Percentiles rank a stretch among this genome's conserved stretches.
Conservation (phyloP, 2,329 filamentous ascomycete genomes). For the Aspergillus versicolor region DNA sequence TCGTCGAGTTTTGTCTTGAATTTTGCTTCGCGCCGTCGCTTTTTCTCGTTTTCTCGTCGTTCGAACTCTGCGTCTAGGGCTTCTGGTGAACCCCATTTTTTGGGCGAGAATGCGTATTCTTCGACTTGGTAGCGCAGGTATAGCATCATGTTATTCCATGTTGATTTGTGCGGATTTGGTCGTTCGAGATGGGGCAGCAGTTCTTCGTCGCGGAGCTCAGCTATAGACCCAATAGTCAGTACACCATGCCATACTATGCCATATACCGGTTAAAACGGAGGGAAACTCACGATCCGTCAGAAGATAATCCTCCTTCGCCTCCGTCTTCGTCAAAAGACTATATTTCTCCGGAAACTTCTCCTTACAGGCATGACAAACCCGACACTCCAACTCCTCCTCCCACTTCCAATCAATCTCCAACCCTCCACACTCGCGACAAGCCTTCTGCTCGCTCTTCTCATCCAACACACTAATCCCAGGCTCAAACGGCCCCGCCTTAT, state of each 20-base stretch:
- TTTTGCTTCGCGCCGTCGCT: conserved; percentile 82
- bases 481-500: conserved; percentile 81
- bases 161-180: conserved; percentile 92
- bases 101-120: conserved; percentile 77
- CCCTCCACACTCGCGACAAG: conserved; percentile 78
- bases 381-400: conserved; percentile 77
- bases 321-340: conserved; percentile 92
- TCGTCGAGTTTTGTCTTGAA: conserved; percentile 87
- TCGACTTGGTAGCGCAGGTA: conserved; percentile 93
- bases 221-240: conserved; percentile 41
- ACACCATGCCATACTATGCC: not conserved
- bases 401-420: conserved; percentile 94
- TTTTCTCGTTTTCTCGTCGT: conserved; percentile 73
- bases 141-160: conserved; percentile 99
- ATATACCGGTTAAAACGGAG: not conserved
- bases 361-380: conserved; percentile 81
- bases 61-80: conserved; percentile 87
- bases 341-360: conserved; percentile 90
- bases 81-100: conserved; percentile 88
- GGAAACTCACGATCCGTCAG: conserved; percentile 75
- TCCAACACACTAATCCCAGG: conserved; percentile 77
- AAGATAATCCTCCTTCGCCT: conserved; percentile 92
- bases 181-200: conserved; percentile 83
- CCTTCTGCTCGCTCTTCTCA: conserved; percentile 64
- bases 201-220: conserved; percentile 85